These are phyloP conservation scores for Nosema muscidifuracis DNA, from an alignment of 371 early-diverging fungal species.

Conservation along the genomic window DNA sequence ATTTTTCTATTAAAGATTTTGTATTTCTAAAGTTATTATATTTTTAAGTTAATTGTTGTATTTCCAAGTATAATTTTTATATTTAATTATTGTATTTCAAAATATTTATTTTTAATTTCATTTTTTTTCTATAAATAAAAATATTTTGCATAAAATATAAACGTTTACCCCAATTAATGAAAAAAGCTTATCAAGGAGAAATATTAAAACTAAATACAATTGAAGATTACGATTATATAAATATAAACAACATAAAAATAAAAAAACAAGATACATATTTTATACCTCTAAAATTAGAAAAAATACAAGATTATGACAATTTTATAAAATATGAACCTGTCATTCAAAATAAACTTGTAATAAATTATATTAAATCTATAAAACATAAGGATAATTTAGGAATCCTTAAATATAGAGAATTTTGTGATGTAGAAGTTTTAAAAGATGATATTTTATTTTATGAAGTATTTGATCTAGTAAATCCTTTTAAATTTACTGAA, in stretches of 20 bases:
- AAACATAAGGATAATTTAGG: not conserved
- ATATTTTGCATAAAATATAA: no score
- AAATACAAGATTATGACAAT: not conserved
- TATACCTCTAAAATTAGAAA: not conserved
- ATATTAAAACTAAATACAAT: not conserved
- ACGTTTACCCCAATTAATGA: not conserved
- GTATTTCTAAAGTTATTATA: no score
- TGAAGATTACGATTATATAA: not conserved
- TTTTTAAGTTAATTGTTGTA: no score
- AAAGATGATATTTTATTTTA: slow-evolving; percentile 6
- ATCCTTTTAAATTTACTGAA: slow-evolving; percentile 14
- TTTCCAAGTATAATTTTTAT: no score
- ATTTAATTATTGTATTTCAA: no score
- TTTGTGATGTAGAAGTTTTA: slow-evolving; percentile 1
- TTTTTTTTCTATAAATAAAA: no score
- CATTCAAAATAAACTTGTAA: not conserved
- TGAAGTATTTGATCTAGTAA: slow-evolving; percentile 11
- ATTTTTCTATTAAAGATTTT: no score
- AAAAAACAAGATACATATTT: not conserved
- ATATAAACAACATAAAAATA: not conserved
- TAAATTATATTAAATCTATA: slow-evolving; percentile 21
- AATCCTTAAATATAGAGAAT: slow-evolving; percentile 26
- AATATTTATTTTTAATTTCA: no score
- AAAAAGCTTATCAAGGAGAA: not conserved
- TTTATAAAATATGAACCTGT: not conserved